phyloP scores from a whole-genome alignment of 371 early-diverging fungal species.

The Coemansia linderi region DNA sequence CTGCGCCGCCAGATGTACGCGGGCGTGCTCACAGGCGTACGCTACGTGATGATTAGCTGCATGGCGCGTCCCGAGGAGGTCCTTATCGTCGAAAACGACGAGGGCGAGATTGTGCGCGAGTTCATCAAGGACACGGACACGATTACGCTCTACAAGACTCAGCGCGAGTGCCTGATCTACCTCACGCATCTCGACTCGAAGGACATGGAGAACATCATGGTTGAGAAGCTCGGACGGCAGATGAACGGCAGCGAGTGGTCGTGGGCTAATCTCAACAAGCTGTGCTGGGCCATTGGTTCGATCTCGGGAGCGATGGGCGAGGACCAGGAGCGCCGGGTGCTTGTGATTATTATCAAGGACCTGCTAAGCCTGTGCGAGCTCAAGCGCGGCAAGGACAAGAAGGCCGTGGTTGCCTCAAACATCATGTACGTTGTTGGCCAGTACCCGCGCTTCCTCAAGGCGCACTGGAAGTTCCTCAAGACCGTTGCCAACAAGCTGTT shows the following conservation, averaged over 20 bases:
- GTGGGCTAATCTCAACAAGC: conserved; percentile 95
- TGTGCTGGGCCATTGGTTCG: conserved; percentile 99
- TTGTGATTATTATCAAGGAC: conserved; percentile 97
- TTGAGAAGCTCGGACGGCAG: conserved; percentile 85
- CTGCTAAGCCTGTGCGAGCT: conserved; percentile 91
- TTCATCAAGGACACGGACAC: conserved; percentile 98
- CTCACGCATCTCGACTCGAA: conserved; percentile 92
- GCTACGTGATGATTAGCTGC: conserved; percentile 91
- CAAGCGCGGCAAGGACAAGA: conserved; percentile 97
- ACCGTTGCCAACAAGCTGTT: conserved; percentile 99
- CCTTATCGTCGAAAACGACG: conserved; percentile 98
- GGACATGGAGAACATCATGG: conserved; percentile 95
- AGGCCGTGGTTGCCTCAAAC: conserved; percentile 99
- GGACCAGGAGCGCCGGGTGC: conserved; percentile 96
- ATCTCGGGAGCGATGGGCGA: conserved; percentile 96
- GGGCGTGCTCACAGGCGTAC: conserved; percentile 76
- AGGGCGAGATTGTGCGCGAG: conserved; percentile 99
- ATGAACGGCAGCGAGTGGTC: conserved; percentile 94
- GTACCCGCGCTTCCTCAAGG: conserved; percentile 97
- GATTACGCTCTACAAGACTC: conserved; percentile 95
- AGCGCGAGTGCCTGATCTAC: conserved; percentile 97
- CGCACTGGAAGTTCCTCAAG: conserved; percentile 99
- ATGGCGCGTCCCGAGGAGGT: conserved; percentile 99
- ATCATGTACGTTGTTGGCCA: conserved; percentile 99
- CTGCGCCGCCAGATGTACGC: conserved; percentile 78